These are phyloP conservation scores for Panellus pusillus DNA, from an alignment of 768 basidiomycete species.

Conservation along the genomic window DNA sequence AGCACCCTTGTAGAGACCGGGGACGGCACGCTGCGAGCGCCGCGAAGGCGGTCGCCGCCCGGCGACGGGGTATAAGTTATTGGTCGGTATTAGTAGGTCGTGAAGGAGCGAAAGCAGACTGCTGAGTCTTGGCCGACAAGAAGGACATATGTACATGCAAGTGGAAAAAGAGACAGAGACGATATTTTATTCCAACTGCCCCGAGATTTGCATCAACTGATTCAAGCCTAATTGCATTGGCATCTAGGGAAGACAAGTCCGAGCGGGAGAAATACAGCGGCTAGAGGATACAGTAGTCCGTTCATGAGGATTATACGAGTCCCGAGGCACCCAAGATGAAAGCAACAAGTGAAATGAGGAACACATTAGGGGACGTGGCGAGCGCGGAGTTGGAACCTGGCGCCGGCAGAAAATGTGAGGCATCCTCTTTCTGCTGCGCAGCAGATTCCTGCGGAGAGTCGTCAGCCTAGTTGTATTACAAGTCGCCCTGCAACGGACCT, in stretches of 20 bases:
- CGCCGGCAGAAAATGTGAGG: constrained; percentile 57
- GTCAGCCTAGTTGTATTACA: background rate
- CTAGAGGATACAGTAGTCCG: background rate
- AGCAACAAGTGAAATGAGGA: constrained; percentile 22
- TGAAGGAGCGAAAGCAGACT: no score
- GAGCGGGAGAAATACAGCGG: background rate
- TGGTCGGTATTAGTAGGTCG: background rate
- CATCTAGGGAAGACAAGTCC: no score
- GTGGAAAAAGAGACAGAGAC: background rate
- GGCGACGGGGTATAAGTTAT: background rate
- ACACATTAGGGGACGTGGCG: constrained; percentile 26
- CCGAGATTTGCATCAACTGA: background rate
- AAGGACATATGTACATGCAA: constrained; percentile 9
- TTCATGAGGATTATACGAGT: background rate
- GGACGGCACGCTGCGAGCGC: constrained; percentile 15
- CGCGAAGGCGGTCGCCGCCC: constrained; percentile 9
- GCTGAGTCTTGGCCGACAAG: no score
- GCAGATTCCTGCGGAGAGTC: constrained; percentile 47
- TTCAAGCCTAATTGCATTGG: no score
- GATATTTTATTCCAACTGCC: background rate
- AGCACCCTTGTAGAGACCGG: constrained; percentile 4
- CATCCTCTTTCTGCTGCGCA: constrained; percentile 47
- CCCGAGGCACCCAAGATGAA: constrained; percentile 19
- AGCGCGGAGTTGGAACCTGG: constrained; percentile 47
- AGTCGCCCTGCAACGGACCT: constrained; percentile 47